These are phyloP conservation scores for Hyaloscypha variabilis DNA, from an alignment of 495 filamentous ascomycete species.

Conservation along the genomic window DNA sequence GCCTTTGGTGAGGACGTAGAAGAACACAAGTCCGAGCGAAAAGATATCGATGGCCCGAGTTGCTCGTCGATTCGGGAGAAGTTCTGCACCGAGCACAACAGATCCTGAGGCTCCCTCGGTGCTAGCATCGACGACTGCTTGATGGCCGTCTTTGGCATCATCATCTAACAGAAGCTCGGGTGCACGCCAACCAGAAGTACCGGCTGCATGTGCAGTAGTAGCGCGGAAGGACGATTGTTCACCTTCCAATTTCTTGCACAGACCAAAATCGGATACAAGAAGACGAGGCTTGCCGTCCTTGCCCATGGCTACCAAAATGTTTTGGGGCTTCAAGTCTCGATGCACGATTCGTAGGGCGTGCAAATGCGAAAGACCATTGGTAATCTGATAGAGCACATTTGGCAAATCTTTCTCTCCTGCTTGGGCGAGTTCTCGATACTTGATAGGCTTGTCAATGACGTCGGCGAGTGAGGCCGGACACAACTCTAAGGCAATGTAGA, in stretches of 20 bases:
- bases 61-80: conserved; percentile 72
- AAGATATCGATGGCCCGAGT: conserved; percentile 97
- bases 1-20: conserved; percentile 90
- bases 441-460: conserved; percentile 68
- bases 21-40: conserved; percentile 93
- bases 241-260: conserved; percentile 97
- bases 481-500: conserved; percentile 96
- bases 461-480: conserved; percentile 93
- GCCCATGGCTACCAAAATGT: conserved; percentile 78
- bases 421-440: conserved; percentile 49
- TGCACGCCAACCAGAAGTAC: conserved; percentile 94
- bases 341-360: conserved; percentile 95
- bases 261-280: conserved; percentile 94
- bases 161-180: conserved; percentile 91
- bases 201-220: conserved; percentile 90
- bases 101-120: conserved; percentile 44
- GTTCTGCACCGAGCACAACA: conserved; percentile 37
- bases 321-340: conserved; percentile 95
- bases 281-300: conserved; percentile 69
- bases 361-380: conserved; percentile 82
- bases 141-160: conserved; percentile 39
- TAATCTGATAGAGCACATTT: conserved; percentile 80
- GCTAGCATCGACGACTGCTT: conserved; percentile 28
- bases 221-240: conserved; percentile 93
- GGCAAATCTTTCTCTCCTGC: conserved; percentile 60